Evolutionary conservation across 2,329 filamentous ascomycete genomes (phyloP), one percentile per base, ranked within the genome.

Genomic region (Claviceps africana): DNA sequence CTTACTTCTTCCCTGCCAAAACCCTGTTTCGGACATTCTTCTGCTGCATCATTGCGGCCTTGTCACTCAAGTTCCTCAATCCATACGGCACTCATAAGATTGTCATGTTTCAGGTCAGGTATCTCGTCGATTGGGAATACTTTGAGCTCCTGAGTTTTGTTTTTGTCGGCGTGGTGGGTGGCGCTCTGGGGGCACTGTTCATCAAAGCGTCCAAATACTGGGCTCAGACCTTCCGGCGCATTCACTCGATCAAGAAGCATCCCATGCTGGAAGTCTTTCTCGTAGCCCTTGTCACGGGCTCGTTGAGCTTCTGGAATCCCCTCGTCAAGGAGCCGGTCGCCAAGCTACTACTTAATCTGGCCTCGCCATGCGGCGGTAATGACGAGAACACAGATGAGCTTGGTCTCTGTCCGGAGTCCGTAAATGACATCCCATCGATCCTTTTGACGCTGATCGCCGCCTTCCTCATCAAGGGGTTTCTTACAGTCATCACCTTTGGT

Each of bases 11-110:
- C 65, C 91, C 93, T 0, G 88, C 91, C 6, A 97, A 98, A 71
- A 97, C 91, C 0, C 77, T 98, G 9, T 98, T 98, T 72, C 77
- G 93, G 51, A 97, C 93, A 0, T 98, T 98, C 68, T 97, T 97
- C 69, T 97, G 91, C 72, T 97, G 91, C 67, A 97, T 97, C 60
- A 84, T 86, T 33, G 90, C 93, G 1, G 89, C 93, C 0, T 70
- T 98, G 35, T 91, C 90, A 1, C 74, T 98, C 59, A 96, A 96
- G 62, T 96, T 96, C 58, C 73, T 97, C 39, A 94, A 98, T 60
- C 93, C 93, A 0, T 98, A 97, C 61, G 91, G 91, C 31, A 97
- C 90, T 0, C 83, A 86, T 64, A 97, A 98, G 70, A 95, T 98
- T 56, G 93, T 98, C 59, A 78, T 97, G 62, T 98, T 98, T 65